Base-by-base conservation (phyloP, 2,329 filamentous ascomycete species). In the Xylaria sp. region DNA sequence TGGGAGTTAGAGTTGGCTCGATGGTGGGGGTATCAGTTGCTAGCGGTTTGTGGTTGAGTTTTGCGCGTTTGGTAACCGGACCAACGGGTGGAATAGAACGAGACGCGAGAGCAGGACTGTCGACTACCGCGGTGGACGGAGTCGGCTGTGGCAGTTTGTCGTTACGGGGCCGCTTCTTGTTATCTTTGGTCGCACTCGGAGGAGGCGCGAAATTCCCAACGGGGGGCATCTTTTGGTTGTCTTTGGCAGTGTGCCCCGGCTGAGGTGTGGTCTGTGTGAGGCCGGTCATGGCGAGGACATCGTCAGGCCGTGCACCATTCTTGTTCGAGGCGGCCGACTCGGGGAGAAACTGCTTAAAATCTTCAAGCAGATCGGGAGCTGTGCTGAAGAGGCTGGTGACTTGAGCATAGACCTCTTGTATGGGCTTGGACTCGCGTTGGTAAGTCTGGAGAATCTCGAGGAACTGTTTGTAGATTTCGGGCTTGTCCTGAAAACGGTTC, bases 391-490 rank as follows among this genome's bases (percentile, higher is more conserved):
- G 84, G 36, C 91, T 92, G 0, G 96, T 99, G 27, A 99, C 96
- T 79, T 99, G 96, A 1, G 93, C 92, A 78, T 99, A 99, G 2
- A 99, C 96, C 79, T 99, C 96, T 78, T 97, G 94, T 42, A 99
- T 99, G 0, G 96, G 96, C 77, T 98, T 98, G 60, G 96, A 97
- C 79, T 99, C 96, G 64, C 96, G 89, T 79, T 99, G 96, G 75
- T 99, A 99, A 1, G 96, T 99, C 80, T 99, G 96, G 51, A 99
- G 83, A 55, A 99, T 99, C 78, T 99, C 96, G 33, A 99, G 86
- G 77, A 99, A 99, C 77, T 99, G 95, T 79, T 99, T 99, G 83
- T 99, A 99, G 69, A 99, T 98, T 78, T 99, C 96, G 6, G 96
- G 96, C 71, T 97, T 94, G 75, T 94, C 91, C 74, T 97, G 91